Conservation (phyloP, 2,329 filamentous ascomycete genomes). For the Exophiala sideris region DNA sequence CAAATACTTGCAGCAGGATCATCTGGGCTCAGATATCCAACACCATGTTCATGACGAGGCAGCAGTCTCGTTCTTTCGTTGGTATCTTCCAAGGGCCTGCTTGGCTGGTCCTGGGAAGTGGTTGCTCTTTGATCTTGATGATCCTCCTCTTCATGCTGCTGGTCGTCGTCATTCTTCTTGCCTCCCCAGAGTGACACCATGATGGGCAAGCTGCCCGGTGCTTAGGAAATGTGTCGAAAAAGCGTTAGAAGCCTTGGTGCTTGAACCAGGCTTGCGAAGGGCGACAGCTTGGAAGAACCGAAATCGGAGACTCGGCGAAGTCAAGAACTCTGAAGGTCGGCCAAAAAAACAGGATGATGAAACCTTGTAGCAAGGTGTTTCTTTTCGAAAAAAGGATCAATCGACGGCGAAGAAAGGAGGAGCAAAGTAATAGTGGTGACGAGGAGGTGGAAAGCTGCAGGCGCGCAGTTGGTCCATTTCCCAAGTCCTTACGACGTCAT, state of each 20-base stretch:
- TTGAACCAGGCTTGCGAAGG: neutral
- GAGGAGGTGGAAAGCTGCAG: neutral
- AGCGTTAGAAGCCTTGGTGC: too few species aligned
- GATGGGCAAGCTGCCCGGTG: slow-evolving; percentile 15
- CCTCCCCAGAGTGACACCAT: slow-evolving; percentile 57
- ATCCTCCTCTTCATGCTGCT: slow-evolving; percentile 32
- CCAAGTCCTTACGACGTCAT: slow-evolving; percentile 29
- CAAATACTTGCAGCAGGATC: slow-evolving; percentile 66
- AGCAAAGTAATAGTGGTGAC: neutral
- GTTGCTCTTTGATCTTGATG: slow-evolving; percentile 16
- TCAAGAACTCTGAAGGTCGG: too few species aligned
- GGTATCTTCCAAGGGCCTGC: slow-evolving; percentile 40
- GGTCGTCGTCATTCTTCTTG: slow-evolving; percentile 46
- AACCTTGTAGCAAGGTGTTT: too few species aligned
- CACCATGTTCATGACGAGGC: slow-evolving; percentile 52
- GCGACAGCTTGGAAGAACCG: neutral
- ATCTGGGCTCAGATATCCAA: slow-evolving; percentile 70
- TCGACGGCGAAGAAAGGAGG: too few species aligned
- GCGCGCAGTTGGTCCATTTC: too few species aligned
- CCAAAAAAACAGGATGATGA: too few species aligned
- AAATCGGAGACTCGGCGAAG: too few species aligned
- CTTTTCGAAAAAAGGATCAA: too few species aligned
- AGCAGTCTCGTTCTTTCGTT: slow-evolving; percentile 66
- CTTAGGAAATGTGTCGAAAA: too few species aligned
- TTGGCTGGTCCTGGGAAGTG: slow-evolving; percentile 16